Evolutionary conservation across 202 grass and related monocot genomes (phyloP), one percentile per base, ranked within the genome.

Genomic region (Schoenoplectus triqueter): DNA sequence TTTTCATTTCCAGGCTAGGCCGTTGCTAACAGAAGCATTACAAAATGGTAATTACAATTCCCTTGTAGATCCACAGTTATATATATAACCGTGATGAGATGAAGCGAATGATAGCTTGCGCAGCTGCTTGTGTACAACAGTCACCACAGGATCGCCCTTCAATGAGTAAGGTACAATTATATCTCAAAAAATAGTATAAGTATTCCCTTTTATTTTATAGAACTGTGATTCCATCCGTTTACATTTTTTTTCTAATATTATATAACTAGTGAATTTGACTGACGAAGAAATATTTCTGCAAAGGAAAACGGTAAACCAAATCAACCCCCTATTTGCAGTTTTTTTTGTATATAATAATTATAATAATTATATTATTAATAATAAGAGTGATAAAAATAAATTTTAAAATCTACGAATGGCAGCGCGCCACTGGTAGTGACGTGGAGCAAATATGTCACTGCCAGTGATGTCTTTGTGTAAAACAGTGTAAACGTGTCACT

Each of bases 61-160:
- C 73, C 85, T 98, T 65, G 91, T 95, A 45, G 96, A 98, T 91
- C 87, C 93, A 10, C 65, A 80, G 18, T 68, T 99, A 54, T 82
- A 87, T 91, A 67, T 95, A 91, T 74, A 92, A 87, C 64, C 18
- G 66, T 8, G 90, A 89, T 49, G 93, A 95, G 84, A 94, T 99
- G 96, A 89, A 61, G 50, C 84, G 93, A 76, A 92, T 99, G 96
- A 89, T 96, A 86, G 88, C 90, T 18, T 96, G 93, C 39, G 92
- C 91, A 48, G 91, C 93, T 69, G 90, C 91, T 40, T 94, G 90
- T 52, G 87, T 99, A 10, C 91, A 87, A 14, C 91, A 88, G 73
- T 92, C 87, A 56, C 82, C 82, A 40, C 56, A 87, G 13, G 70
- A 88, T 66, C 88, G 93, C 0, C 92, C 96, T 85, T 71, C 87